Base-by-base conservation (phyloP, 345 rosid species). In the Eucalyptus rudis region DNA sequence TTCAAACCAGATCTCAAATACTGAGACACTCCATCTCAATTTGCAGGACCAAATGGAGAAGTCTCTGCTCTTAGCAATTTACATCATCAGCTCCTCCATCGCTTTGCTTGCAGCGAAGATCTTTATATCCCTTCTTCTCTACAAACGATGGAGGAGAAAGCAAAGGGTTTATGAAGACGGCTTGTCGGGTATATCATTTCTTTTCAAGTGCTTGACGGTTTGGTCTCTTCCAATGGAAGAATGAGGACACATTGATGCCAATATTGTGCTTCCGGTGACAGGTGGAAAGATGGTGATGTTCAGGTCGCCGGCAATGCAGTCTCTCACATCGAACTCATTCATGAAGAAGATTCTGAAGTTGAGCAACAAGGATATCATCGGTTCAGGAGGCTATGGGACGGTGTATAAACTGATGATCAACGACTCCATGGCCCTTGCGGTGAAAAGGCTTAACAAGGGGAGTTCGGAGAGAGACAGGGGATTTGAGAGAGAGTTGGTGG, bases 281-380 rank as follows among this genome's bases (percentile, higher is more conserved):
- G 98, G 95, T 52, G 97, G 97, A 66, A 95, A 96, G 90, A 91
- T 97, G 95, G 99, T 96, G 89, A 92, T 95, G 93, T 97, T 97
- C 29, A 93, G 93, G 92, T 94, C 97, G 43, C 93, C 95, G 79
- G 88, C 87, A 86, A 71, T 93, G 89, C 94, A 91, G 83, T 94
- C 97, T 85, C 89, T 96, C 13, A 91, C 92, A 29, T 91, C 96
- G 1, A 93, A 95, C 27, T 88, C 91, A 84, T 87, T 97, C 88
- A 86, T 96, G 91, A 93, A 95, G 94, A 95, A 93, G 91, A 93
- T 94, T 40, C 89, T 92, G 80, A 96, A 96, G 88, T 51, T 95
- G 89, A 95, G 91, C 90, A 95, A 90, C 94, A 94, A 94, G 90
- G 99, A 96, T 93, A 93, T 96, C 87, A 94, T 96, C 29, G 99